Percentiles rank a stretch among this genome's conserved stretches.
These are phyloP conservation scores for Ophiostoma australiae DNA, from an alignment of 2,329 filamentous ascomycete species.

Conservation along the genomic window DNA sequence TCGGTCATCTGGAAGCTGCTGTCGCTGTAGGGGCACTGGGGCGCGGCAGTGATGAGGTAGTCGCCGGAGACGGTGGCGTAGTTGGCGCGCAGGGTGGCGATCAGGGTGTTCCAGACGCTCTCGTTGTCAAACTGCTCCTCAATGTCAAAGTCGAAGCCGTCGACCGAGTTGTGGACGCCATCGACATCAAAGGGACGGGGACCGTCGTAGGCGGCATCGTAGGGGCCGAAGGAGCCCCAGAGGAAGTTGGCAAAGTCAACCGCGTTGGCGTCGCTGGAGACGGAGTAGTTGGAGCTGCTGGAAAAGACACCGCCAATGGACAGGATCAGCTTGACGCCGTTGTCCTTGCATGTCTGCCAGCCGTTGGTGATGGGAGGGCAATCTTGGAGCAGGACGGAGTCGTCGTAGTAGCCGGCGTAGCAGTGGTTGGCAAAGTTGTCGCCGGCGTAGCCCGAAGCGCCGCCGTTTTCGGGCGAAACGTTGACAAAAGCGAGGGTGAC, in stretches of 20 bases:
- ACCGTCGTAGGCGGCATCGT: constrained; percentile 30
- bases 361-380: constrained; percentile 36
- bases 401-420: constrained; percentile 32
- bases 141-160: constrained; percentile 51
- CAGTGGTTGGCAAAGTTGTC: constrained; percentile 41
- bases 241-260: constrained; percentile 38
- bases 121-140: constrained; percentile 35
- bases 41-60: constrained; percentile 45
- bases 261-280: constrained; percentile 33
- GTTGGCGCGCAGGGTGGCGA: constrained; percentile 23
- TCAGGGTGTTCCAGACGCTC: constrained; percentile 25
- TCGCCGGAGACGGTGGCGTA: constrained; percentile 26
- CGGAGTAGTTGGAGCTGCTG: constrained; percentile 34
- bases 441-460: constrained; percentile 34
- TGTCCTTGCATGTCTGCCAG: constrained; percentile 47
- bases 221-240: constrained; percentile 38
- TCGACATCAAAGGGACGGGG: constrained; percentile 42
- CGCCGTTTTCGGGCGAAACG: constrained; percentile 38
- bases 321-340: constrained; percentile 59
- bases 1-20: constrained; percentile 41
- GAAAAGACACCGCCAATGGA: constrained; percentile 54
- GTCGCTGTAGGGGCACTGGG: constrained; percentile 40
- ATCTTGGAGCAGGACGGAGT: constrained; percentile 34
- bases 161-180: constrained; percentile 39
- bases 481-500: constrained; percentile 41